Conservation (phyloP, 768 basidiomycete species). For the Tulasnella sp. region DNA sequence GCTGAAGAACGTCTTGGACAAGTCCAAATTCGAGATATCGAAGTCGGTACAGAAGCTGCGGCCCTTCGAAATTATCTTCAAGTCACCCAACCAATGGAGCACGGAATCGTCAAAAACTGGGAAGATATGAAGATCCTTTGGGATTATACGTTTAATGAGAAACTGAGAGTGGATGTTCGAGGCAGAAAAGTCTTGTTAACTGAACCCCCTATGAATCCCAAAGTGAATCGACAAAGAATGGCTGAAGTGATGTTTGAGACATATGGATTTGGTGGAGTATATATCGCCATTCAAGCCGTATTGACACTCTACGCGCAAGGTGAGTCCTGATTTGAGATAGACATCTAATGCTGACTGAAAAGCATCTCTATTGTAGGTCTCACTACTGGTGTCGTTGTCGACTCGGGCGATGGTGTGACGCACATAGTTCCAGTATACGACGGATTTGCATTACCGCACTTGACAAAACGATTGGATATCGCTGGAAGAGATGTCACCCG, state of each 20-base stretch:
- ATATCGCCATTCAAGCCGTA: conserved; percentile 97
- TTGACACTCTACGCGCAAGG: conserved; percentile 97
- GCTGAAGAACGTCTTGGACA: conserved; percentile 90
- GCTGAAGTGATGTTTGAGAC: conserved; percentile 99
- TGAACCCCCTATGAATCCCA: conserved; percentile 99
- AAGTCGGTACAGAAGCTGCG: conserved; percentile 96
- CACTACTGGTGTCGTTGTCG: conserved; percentile 96
- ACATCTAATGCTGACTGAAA: not conserved
- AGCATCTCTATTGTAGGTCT: conserved; percentile 44
- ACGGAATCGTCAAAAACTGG: conserved; percentile 98
- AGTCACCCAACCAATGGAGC: conserved; percentile 97
- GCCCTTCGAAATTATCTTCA: conserved; percentile 90
- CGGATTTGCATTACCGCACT: conserved; percentile 88
- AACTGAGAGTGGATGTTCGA: conserved; percentile 73
- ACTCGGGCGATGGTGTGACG: conserved; percentile 98
- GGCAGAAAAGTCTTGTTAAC: conserved; percentile 88
- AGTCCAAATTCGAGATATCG: conserved; percentile 86
- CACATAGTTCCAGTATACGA: conserved; percentile 99
- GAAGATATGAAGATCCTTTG: conserved; percentile 97
- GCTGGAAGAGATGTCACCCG: conserved; percentile 97
- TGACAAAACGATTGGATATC: conserved; percentile 89
- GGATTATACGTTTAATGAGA: conserved; percentile 98
- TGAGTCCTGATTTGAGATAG: conserved; percentile 29
- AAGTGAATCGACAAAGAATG: conserved; percentile 83
- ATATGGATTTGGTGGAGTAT: conserved; percentile 90